Conservation (phyloP, 768 basidiomycete species). For the Phylloporus arenicola region DNA sequence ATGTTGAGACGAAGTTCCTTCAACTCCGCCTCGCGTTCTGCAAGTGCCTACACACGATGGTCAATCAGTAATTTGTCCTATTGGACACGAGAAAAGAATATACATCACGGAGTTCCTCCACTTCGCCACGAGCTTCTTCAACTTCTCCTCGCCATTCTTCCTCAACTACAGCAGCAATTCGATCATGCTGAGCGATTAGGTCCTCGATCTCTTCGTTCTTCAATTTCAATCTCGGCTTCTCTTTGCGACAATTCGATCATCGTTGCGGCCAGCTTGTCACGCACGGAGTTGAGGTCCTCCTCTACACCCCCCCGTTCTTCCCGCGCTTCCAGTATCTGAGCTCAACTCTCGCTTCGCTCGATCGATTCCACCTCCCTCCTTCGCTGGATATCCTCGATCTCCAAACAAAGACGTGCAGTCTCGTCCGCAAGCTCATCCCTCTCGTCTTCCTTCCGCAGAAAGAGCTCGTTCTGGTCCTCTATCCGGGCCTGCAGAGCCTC, state of each 20-base stretch:
- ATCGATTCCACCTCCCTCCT: conserved; percentile 56
- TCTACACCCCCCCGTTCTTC: conserved; percentile 78
- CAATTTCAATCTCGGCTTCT: conserved; percentile 80
- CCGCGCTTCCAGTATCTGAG: conserved; percentile 61
- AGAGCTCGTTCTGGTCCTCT: conserved; percentile 53
- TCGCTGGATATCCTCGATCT: conserved; percentile 61
- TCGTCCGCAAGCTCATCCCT: conserved; percentile 66
- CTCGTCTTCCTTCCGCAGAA: conserved; percentile 61
- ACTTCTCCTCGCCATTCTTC: conserved; percentile 87
- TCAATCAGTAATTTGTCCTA: background rate
- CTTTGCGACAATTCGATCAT: conserved; percentile 81
- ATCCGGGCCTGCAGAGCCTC: conserved; percentile 53
- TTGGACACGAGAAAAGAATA: conserved; percentile 14
- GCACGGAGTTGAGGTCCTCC: conserved; percentile 64
- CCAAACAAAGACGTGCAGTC: conserved; percentile 55
- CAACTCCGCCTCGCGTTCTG: conserved; percentile 75
- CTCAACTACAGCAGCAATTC: conserved; percentile 68
- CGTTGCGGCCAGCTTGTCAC: conserved; percentile 74
- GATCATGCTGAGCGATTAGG: conserved; percentile 65
- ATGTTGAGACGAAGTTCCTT: conserved; percentile 69
- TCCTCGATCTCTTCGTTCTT: conserved; percentile 77
- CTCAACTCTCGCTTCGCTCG: conserved; percentile 72
- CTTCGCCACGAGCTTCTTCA: conserved; percentile 70
- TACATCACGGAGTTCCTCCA: conserved; percentile 76
- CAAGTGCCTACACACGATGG: conserved; percentile 47